phyloP scores from a whole-genome alignment of 1,139 yeast genomes.

The Nakaseomyces glabratus region DNA sequence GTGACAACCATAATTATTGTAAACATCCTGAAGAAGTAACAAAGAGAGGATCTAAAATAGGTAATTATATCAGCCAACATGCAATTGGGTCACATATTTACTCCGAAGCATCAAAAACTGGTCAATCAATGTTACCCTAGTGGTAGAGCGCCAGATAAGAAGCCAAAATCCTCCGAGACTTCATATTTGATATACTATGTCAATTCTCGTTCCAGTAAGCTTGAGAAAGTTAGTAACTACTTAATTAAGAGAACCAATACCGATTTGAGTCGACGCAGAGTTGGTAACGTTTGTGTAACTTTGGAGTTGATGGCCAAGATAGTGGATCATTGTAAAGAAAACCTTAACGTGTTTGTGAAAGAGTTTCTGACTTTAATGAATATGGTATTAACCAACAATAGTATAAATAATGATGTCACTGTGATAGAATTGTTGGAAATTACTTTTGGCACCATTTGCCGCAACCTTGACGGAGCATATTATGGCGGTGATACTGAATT shows the following conservation, averaged over 20 bases:
- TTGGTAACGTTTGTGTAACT: constrained; percentile 80
- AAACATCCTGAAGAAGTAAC: too few species aligned
- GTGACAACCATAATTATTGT: too few species aligned
- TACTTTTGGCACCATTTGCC: constrained; percentile 43
- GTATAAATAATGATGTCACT: constrained; percentile 27
- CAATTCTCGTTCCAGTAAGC: constrained; percentile 78
- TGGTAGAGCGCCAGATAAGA: constrained; percentile 75
- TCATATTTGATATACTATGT: constrained; percentile 85
- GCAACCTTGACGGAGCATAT: constrained; percentile 54
- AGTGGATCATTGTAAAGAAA: constrained; percentile 69
- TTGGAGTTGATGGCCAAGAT: constrained; percentile 60
- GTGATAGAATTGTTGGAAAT: constrained; percentile 28
- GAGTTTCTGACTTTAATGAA: constrained; percentile 43
- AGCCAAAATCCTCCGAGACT: constrained; percentile 85
- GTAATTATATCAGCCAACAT: not conserved
- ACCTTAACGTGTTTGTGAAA: constrained; percentile 72
- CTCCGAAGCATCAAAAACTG: constrained; percentile 81
- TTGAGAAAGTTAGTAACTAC: constrained; percentile 75
- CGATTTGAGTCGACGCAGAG: constrained; percentile 53
- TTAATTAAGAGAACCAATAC: constrained; percentile 52
- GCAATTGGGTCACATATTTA: constrained; percentile 33
- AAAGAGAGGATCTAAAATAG: too few species aligned
- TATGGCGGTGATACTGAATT: constrained; percentile 65
- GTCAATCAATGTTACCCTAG: constrained; percentile 90
- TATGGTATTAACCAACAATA: constrained; percentile 23